Evolutionary conservation across 192 early-diverging fungal species (phyloP), one percentile per base, ranked within the genome.

Genomic region (Nowakowskiella sp.): DNA sequence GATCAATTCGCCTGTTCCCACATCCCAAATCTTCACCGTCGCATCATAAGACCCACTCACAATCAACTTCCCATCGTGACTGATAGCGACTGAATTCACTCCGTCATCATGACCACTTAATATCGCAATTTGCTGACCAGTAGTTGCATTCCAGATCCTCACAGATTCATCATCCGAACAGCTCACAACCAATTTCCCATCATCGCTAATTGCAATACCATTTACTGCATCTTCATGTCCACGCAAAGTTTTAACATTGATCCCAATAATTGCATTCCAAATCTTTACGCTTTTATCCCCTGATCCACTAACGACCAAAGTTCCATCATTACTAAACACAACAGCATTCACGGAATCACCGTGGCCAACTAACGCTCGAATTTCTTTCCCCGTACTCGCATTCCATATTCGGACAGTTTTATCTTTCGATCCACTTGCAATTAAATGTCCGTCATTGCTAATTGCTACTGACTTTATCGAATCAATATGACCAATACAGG

Each of bases 31-130:
- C 55, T 85, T 85, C 39, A 98, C 85, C 0, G 89, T 86, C 30
- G 82, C 83, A 65, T 98, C 95, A 69, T 95, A 91, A 43, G 90
- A 93, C 62, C 91, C 92, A 5, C 82, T 86, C 10, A 94, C 85
- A 8, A 93, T 77, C 30, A 73, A 58, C 51, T 88, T 87, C 6
- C 91, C 93, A 23, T 73, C 51, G 31, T 73, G 59, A 58, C 89
- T 73, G 62, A 97, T 91, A 23, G 87, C 77, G 55, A 90, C 80
- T 49, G 84, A 83, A 33, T 84, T 90, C 23, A 97, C 85, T 10
- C 87, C 78, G 1, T 77, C 85, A 27, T 72, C 55, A 49, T 87
- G 80, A 1, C 76, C 79, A 83, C 83, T 86, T 28, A 91, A 70
- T 0, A 64, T 71, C 29, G 61, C 56, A 2, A 77, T 30, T 4